Percentiles rank a stretch among this genome's conserved stretches.
Conservation (phyloP, 805 yeast genomes). For the Ogataea polymorpha region DNA sequence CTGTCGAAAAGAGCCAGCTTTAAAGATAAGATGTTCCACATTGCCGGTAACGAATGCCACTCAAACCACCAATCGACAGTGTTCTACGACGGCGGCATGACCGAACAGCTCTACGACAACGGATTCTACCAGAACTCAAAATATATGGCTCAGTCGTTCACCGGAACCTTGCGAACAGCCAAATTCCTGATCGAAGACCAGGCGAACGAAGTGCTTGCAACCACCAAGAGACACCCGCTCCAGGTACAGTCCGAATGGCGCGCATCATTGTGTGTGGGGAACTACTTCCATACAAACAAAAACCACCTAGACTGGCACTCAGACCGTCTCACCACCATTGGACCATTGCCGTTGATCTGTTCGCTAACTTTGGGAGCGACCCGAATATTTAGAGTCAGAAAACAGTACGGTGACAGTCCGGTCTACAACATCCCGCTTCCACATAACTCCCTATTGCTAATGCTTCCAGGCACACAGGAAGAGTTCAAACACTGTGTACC, state of each 20-base stretch:
- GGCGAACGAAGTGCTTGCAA: conserved; percentile 34
- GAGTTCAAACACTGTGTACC: conserved; percentile 65
- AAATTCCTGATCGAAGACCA: conserved; percentile 37
- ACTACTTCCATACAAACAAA: conserved; percentile 47
- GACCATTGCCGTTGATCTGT: conserved; percentile 68
- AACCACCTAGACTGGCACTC: conserved; percentile 72
- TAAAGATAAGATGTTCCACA: conserved; percentile 45
- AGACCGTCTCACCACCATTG: conserved; percentile 67
- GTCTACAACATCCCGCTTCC: conserved; percentile 58
- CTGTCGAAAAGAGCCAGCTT: conserved; percentile 40
- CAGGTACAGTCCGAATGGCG: conserved; percentile 46
- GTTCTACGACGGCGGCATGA: conserved; percentile 5
- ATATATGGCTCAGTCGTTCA: conserved; percentile 17
- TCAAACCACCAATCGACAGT: conserved; percentile 53
- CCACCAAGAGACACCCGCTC: conserved; percentile 30
- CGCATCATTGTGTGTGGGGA: conserved; percentile 53
- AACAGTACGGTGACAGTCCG: conserved; percentile 34
- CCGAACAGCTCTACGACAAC: conserved; percentile 5
- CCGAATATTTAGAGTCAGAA: conserved; percentile 60
- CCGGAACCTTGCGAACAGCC: conserved; percentile 37
- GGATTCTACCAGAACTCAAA: conserved; percentile 17
- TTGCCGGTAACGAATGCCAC: conserved; percentile 59
- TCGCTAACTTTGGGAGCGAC: conserved; percentile 69
- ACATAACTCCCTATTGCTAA: conserved; percentile 64
- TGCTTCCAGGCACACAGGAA: conserved; percentile 82